Evolutionary conservation across 2,329 filamentous ascomycete species (phyloP), one percentile per base, ranked within the genome.

Genomic region (Blumeria hordei): DNA sequence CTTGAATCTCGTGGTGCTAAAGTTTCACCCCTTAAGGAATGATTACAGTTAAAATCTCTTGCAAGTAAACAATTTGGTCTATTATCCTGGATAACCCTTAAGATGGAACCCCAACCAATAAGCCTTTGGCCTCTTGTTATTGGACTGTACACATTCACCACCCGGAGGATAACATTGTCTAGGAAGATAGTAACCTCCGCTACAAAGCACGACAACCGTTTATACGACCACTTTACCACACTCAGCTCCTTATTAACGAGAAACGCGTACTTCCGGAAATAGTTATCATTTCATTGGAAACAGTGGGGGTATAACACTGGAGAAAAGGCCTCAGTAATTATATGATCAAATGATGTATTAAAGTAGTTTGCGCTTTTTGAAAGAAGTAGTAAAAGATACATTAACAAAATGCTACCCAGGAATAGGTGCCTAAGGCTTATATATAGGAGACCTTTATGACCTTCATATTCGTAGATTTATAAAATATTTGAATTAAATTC

Each of bases 1-100:
- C 36, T 11, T 21, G 51, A 43, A 34, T 54, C 36, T 14, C 51
- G 28, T 14, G 16, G 51, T 6, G 18, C 51, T 21, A 12, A 16
- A 36, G 37, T 16, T 8, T 28, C 35, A 3, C 51, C 51, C 51
- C 16, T 43, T 1, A 33, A 9, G 10, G 28, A 28, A 54, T 43
- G 21, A 33, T 54, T 14, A n/a, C 51, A 54, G 37, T 54, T 43
- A 44, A 54, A 54, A 33, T 54, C 51, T 8, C 51, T n/a, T 12
- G 34, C 11, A 28, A 41, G 32, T 10, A 53, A 12, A 34, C 51
- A 21, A 16, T 36, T 18, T 8, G n/a, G 3, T 8, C 41, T 14
- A 14, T 39, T 18, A 7, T 41, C 16, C 9, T 11, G 28, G 33
- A 53, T 41, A 16, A 36, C 50, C 8, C 21, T 16, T 16, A 16